phyloP scores from a whole-genome alignment of 768 basidiomycete genomes.

The Collybiopsis confluens region DNA sequence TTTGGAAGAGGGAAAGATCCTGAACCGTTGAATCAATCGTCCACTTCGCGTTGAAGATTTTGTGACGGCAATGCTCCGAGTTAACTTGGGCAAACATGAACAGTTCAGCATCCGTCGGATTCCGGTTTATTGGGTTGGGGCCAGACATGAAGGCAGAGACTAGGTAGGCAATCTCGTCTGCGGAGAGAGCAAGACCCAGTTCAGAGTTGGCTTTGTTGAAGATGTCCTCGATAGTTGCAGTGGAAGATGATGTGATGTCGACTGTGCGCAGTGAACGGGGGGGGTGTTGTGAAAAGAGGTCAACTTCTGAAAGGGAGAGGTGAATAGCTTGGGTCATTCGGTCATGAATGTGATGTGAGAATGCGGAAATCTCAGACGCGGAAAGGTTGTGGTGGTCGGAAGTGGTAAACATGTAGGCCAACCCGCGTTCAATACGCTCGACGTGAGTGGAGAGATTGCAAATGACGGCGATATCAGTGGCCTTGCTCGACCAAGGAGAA shows the following conservation, averaged over 20 bases:
- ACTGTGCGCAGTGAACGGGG: conserved; percentile 72
- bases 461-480: conserved; percentile 88
- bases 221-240: conserved; percentile 46
- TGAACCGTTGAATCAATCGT: conserved; percentile 68
- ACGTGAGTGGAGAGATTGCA: conserved; percentile 76
- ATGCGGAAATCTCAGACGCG: conserved; percentile 41
- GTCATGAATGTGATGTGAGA: conserved; percentile 80
- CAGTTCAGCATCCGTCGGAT: conserved; percentile 95
- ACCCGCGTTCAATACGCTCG: conserved; percentile 83
- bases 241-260: conserved; percentile 41
- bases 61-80: conserved; percentile 99
- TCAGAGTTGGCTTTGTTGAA: conserved; percentile 75
- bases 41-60: conserved; percentile 99
- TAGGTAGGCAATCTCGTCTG: conserved; percentile 90
- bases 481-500: conserved; percentile 99
- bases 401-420: conserved; percentile 60
- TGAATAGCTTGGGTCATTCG: conserved; percentile 92
- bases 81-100: conserved; percentile 99
- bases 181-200: conserved; percentile 85
- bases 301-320: conserved; percentile 52
- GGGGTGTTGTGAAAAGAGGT: conserved; percentile 55
- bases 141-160: conserved; percentile 84
- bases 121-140: conserved; percentile 58
- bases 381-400: conserved; percentile 35
- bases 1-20: conserved; percentile 81